Percentiles rank a stretch among this genome's conserved stretches.
Conservation (phyloP, 164 flowering plant species). For the Annona cherimola region DNA sequence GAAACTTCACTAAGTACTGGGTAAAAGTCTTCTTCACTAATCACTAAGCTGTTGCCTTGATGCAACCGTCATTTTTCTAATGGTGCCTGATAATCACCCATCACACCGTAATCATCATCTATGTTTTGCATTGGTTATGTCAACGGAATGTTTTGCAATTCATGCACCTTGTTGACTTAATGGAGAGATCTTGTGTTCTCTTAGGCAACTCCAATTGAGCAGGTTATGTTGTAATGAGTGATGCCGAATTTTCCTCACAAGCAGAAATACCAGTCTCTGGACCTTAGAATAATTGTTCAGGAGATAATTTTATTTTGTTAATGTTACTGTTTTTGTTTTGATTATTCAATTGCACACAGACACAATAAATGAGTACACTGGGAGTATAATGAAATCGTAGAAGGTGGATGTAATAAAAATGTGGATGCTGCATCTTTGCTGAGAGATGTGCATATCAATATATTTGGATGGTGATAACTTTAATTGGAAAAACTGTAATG, state of each 20-base stretch:
- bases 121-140: background rate
- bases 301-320: background rate
- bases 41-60: background rate
- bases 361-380: too few species aligned
- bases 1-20: constrained; percentile 51
- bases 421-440: too few species aligned
- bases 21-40: constrained; percentile 20
- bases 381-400: too few species aligned
- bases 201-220: background rate
- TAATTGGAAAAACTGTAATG: too few species aligned
- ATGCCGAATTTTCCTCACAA: background rate
- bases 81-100: background rate
- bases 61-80: background rate
- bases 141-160: background rate
- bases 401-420: too few species aligned
- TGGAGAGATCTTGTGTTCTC: background rate
- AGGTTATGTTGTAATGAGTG: background rate
- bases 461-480: too few species aligned
- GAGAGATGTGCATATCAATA: too few species aligned
- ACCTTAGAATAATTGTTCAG: background rate
- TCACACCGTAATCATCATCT: too few species aligned
- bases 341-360: too few species aligned
- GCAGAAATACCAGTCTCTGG: background rate
- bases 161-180: background rate
- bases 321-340: too few species aligned